Evolutionary conservation across 2,329 filamentous ascomycete species (phyloP).

Genomic region (Thermomyces lanuginosus): DNA sequence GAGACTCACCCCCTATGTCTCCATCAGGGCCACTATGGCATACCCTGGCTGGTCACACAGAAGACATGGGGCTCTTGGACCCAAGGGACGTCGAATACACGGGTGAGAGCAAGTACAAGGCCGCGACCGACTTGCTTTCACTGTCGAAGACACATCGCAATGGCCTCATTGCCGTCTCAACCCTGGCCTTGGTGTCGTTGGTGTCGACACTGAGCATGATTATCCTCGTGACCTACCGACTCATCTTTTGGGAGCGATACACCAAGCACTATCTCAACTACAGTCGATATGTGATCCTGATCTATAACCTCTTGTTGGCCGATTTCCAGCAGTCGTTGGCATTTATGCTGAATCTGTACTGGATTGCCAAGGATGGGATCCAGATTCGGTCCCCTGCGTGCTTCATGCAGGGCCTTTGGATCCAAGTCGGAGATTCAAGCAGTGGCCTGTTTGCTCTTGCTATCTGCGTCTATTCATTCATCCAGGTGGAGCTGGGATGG

Average conservation of each 20-base stretch:
- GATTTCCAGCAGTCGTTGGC: conserved; percentile 35
- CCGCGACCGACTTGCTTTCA: no score
- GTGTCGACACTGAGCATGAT: conserved; percentile 29
- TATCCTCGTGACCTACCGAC: conserved; percentile 33
- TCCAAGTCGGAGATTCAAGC: conserved; percentile 37
- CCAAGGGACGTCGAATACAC: no score
- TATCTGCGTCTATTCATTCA: conserved; percentile 38
- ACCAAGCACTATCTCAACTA: conserved; percentile 35
- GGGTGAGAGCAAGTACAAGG: no score
- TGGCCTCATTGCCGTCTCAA: conserved; percentile 31
- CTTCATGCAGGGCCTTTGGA: conserved; percentile 35
- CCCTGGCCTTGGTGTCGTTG: conserved; percentile 33
- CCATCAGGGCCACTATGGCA: no score
- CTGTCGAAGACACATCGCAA: conserved; percentile 17
- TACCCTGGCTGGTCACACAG: no score
- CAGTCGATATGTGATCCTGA: conserved; percentile 37
- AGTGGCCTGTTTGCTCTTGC: conserved; percentile 37
- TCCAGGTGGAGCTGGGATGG: conserved; percentile 32
- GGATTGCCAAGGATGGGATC: conserved; percentile 31
- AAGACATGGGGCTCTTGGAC: no score
- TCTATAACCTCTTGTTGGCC: conserved; percentile 35
- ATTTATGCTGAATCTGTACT: conserved; percentile 31
- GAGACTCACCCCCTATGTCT: no score
- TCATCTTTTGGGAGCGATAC: conserved; percentile 34
- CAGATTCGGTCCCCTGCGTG: conserved; percentile 29